phyloP scores from a whole-genome alignment of 345 rosid species.

The Arabidopsis thaliana region DNA sequence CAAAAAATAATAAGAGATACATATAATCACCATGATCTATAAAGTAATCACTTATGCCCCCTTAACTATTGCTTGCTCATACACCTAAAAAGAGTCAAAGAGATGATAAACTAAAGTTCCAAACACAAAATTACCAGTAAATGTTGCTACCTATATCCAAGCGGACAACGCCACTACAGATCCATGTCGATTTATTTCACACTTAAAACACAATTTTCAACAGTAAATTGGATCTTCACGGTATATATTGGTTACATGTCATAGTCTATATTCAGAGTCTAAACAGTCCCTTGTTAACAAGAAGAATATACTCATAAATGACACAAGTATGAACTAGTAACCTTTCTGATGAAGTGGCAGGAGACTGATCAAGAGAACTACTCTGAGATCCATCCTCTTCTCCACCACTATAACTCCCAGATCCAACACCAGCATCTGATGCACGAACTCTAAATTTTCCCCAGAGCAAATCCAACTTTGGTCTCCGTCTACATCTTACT shows the following conservation, averaged over 20 bases:
- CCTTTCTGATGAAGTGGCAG: slow-evolving; percentile 58
- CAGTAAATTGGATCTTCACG: neutral
- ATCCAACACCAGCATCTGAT: slow-evolving; percentile 70
- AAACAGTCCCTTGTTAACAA: slow-evolving; percentile 15
- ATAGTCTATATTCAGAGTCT: neutral
- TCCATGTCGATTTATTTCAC: neutral
- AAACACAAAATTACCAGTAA: neutral
- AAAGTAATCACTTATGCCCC: no score
- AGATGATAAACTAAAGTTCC: neutral
- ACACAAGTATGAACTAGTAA: slow-evolving; percentile 47
- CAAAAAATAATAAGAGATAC: neutral
- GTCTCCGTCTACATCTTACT: slow-evolving; percentile 73
- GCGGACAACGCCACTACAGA: neutral
- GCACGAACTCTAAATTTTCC: slow-evolving; percentile 60
- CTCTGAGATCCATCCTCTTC: slow-evolving; percentile 60
- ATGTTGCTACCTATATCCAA: neutral
- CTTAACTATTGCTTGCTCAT: neutral
- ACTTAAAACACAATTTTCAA: neutral
- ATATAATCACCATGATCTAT: neutral
- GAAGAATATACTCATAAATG: slow-evolving; percentile 6
- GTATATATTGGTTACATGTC: neutral
- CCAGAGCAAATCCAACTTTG: slow-evolving; percentile 45
- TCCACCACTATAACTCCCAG: slow-evolving; percentile 62
- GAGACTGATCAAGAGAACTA: slow-evolving; percentile 49
- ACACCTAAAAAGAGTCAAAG: neutral